Conservation (phyloP, 495 filamentous ascomycete species). For the Penicillium macrosclerotiorum region DNA sequence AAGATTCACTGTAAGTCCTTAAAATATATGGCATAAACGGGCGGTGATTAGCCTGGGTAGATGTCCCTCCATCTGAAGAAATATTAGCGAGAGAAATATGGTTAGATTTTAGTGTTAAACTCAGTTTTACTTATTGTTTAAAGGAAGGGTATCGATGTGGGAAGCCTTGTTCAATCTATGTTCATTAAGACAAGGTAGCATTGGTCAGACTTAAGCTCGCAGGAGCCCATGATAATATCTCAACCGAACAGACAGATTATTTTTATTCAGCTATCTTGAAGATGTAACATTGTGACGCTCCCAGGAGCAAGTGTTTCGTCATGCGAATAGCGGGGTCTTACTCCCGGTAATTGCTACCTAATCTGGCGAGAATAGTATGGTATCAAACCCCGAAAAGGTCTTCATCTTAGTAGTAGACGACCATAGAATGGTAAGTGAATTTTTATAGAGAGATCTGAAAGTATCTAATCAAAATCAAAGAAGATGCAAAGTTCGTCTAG, state of each 20-base stretch:
- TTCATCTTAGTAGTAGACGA: background rate
- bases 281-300: constrained; percentile 1
- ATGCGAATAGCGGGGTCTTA: background rate
- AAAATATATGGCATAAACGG: background rate
- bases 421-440: background rate
- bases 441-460: constrained; percentile 3
- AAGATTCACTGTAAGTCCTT: background rate
- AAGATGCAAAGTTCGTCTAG: background rate
- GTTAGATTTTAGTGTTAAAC: constrained; percentile 1
- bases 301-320: background rate
- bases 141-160: background rate
- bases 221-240: background rate
- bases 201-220: constrained; percentile 3
- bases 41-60: background rate
- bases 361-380: constrained; percentile 1
- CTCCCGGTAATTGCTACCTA: background rate
- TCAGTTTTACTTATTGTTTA: background rate
- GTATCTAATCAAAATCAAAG: constrained; percentile 1
- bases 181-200: constrained; percentile 1
- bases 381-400: background rate
- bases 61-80: background rate
- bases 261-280: constrained; percentile 1
- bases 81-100: background rate
- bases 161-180: constrained; percentile 1
- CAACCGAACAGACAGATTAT: constrained; percentile 1